A percentile compares a stretch with the other conserved stretches of the same genome.
phyloP scores from a whole-genome alignment of 139 green algal genomes.

The Micractinium sp. region DNA sequence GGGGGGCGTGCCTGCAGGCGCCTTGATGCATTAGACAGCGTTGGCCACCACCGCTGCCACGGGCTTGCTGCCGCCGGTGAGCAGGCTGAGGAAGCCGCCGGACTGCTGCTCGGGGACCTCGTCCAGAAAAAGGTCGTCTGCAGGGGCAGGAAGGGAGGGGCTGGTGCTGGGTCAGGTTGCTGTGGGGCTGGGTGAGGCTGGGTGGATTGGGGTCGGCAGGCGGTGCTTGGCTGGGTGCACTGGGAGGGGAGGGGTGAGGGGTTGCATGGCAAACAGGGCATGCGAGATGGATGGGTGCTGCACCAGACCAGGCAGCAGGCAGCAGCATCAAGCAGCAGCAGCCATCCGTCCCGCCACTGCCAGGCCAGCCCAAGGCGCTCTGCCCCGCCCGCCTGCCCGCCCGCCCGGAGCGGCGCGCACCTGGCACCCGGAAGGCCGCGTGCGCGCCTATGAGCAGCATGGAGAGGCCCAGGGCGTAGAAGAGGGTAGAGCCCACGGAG shows the following conservation, averaged over 20 bases:
- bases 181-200: no score
- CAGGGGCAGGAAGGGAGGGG: neutral
- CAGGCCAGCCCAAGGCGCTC: no score
- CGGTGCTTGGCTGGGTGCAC: no score
- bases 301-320: no score
- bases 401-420: neutral
- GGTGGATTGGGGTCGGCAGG: no score
- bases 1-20: neutral
- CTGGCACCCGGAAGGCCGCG: slow-evolving; percentile 70
- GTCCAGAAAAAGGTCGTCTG: slow-evolving; percentile 90
- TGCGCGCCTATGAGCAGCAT: slow-evolving; percentile 76
- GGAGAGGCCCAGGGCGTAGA: slow-evolving; percentile 82
- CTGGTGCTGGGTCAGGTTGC: no score
- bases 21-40: neutral
- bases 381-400: neutral
- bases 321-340: no score
- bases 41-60: slow-evolving; percentile 11
- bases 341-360: no score
- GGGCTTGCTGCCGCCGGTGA: slow-evolving; percentile 32
- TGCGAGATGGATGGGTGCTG: no score
- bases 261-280: no score
- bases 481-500: slow-evolving; percentile 85
- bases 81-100: slow-evolving; percentile 35
- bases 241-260: no score
- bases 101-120: slow-evolving; percentile 51